phyloP scores from a whole-genome alignment of 2,329 filamentous ascomycete genomes.

The Neurospora sp. region DNA sequence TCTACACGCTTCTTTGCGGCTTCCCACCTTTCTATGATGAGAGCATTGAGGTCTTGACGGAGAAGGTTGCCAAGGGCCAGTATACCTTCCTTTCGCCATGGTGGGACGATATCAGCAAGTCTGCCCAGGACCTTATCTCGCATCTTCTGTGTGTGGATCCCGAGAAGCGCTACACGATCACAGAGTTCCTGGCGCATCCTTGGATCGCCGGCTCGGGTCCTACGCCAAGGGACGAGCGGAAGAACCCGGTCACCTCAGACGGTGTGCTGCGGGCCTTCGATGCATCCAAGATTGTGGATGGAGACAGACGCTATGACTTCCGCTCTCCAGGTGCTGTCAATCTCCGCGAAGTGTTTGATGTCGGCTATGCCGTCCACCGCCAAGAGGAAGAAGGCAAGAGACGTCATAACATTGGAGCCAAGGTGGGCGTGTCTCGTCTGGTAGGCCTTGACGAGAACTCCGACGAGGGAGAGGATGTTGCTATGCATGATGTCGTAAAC shows the following conservation, averaged over 20 bases:
- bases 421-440: constrained; percentile 47
- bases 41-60: constrained; percentile 90
- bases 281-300: constrained; percentile 39
- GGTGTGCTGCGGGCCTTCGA: constrained; percentile 46
- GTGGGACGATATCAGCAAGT: constrained; percentile 98
- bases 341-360: constrained; percentile 92
- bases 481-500: constrained; percentile 20
- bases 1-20: constrained; percentile 93
- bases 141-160: constrained; percentile 92
- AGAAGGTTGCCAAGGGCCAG: constrained; percentile 93
- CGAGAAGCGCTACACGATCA: constrained; percentile 88
- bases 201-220: constrained; percentile 68
- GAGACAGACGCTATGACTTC: constrained; percentile 75
- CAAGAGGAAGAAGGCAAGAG: constrained; percentile 95
- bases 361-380: constrained; percentile 93
- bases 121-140: constrained; percentile 85
- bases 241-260: constrained; percentile 29
- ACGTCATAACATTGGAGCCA: constrained; percentile 70
- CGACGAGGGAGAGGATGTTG: constrained; percentile 49
- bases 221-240: constrained; percentile 50
- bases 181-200: constrained; percentile 85
- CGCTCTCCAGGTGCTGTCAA: constrained; percentile 91
- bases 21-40: constrained; percentile 99
- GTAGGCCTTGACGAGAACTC: constrained; percentile 61
- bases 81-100: constrained; percentile 97